phyloP scores from a whole-genome alignment of 2,329 filamentous ascomycete species.

The Penicillium sp. region DNA sequence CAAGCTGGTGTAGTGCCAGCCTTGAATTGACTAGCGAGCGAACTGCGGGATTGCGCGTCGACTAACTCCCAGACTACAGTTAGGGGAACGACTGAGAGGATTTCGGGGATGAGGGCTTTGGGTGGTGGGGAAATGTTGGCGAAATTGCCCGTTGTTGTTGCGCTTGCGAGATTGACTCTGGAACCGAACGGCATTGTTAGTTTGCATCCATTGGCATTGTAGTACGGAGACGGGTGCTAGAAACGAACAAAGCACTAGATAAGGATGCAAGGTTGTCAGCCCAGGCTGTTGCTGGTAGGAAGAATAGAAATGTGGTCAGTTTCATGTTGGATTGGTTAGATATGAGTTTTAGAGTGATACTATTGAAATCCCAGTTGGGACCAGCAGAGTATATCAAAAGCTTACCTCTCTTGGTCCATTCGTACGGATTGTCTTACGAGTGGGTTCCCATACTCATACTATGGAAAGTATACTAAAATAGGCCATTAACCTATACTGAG shows the following conservation, averaged over 20 bases:
- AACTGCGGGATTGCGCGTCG: slow-evolving; percentile 29
- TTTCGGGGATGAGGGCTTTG: slow-evolving; percentile 27
- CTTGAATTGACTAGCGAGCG: slow-evolving; percentile 31
- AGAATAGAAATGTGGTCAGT: slow-evolving; percentile 10
- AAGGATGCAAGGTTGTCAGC: slow-evolving; percentile 21
- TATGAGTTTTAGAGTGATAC: background rate
- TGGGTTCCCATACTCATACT: background rate
- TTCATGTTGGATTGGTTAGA: slow-evolving; percentile 3
- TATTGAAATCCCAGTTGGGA: slow-evolving; percentile 1
- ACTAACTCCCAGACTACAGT: slow-evolving; percentile 31
- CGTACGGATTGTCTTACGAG: background rate
- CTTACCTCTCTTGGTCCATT: slow-evolving; percentile 8
- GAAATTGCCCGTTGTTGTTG: slow-evolving; percentile 29
- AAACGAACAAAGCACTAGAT: slow-evolving; percentile 20
- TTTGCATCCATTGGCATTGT: background rate
- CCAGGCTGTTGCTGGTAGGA: slow-evolving; percentile 16
- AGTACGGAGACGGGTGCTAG: background rate
- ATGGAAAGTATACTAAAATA: background rate
- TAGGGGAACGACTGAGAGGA: slow-evolving; percentile 33
- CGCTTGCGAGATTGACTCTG: slow-evolving; percentile 14
- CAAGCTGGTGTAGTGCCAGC: slow-evolving; percentile 34
- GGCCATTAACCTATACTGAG: background rate
- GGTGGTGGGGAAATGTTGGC: slow-evolving; percentile 34
- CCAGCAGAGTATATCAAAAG: slow-evolving; percentile 17
- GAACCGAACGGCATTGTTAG: background rate